These are phyloP conservation scores for Davidsoniella australis DNA, from an alignment of 2,329 filamentous ascomycete species.

Conservation along the genomic window DNA sequence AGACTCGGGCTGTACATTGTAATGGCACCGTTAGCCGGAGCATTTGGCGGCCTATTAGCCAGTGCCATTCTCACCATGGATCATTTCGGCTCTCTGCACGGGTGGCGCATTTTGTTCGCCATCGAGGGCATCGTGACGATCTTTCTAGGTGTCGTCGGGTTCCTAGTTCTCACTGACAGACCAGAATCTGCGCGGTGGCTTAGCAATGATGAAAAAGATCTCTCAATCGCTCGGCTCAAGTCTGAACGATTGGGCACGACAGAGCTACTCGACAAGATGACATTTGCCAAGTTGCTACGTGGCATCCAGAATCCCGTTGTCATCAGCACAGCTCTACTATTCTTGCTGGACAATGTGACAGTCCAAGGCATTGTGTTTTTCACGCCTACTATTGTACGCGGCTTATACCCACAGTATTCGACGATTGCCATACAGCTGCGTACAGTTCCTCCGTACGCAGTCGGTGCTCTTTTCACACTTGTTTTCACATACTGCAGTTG, in stretches of 20 bases:
- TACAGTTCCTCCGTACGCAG: slow-evolving; percentile 47
- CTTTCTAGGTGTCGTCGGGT: slow-evolving; percentile 39
- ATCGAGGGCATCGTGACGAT: slow-evolving; percentile 47
- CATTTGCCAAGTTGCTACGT: slow-evolving; percentile 36
- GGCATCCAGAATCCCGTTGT: slow-evolving; percentile 44
- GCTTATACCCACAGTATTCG: slow-evolving; percentile 41
- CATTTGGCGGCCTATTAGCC: slow-evolving; percentile 52
- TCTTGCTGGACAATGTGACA: slow-evolving; percentile 48
- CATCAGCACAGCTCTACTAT: slow-evolving; percentile 36
- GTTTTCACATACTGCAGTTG: slow-evolving; percentile 39
- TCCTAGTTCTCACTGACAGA: slow-evolving; percentile 49
- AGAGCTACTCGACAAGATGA: slow-evolving; percentile 43
- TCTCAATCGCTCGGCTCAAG: slow-evolving; percentile 50
- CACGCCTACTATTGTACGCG: slow-evolving; percentile 44
- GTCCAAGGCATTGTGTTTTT: slow-evolving; percentile 53
- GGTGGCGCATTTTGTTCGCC: slow-evolving; percentile 54
- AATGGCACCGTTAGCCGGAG: slow-evolving; percentile 52
- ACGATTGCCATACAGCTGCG: slow-evolving; percentile 45
- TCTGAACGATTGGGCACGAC: slow-evolving; percentile 44
- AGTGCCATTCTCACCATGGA: slow-evolving; percentile 45
- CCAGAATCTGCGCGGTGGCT: slow-evolving; percentile 54
- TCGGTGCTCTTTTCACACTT: slow-evolving; percentile 43
- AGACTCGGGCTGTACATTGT: slow-evolving; percentile 52
- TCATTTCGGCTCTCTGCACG: slow-evolving; percentile 35
- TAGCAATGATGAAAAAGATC: slow-evolving; percentile 43